phyloP scores from a whole-genome alignment of 805 yeast species.

The Komagataella pseudopastoris region DNA sequence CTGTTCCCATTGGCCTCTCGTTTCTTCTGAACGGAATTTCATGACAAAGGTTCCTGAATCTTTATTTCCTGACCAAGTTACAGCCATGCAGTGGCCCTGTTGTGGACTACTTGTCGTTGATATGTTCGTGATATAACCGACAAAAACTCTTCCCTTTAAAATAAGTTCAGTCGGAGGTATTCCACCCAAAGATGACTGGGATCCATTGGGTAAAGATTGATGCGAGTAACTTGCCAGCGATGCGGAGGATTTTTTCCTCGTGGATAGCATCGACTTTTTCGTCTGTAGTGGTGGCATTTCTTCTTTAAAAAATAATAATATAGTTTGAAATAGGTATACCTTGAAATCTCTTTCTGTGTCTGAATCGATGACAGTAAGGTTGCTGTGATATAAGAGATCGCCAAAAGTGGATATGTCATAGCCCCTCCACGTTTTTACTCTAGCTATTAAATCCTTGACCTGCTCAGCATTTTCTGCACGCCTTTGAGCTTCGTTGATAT shows the following conservation, averaged over 20 bases:
- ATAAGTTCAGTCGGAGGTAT: not conserved
- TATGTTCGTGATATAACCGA: slow-evolving; percentile 48
- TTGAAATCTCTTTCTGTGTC: slow-evolving; percentile 77
- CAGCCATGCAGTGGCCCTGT: slow-evolving; percentile 41
- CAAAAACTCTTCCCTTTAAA: slow-evolving; percentile 71
- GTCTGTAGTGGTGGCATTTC: slow-evolving; percentile 22
- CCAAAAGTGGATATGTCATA: slow-evolving; percentile 73
- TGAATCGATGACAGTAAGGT: slow-evolving; percentile 53
- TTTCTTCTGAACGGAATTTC: slow-evolving; percentile 74
- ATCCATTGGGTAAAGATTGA: not conserved
- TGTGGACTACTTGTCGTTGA: slow-evolving; percentile 17
- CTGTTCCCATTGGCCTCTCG: slow-evolving; percentile 68
- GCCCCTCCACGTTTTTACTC: slow-evolving; percentile 89
- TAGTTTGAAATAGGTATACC: slow-evolving; percentile 72
- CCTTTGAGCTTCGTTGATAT: slow-evolving; percentile 89
- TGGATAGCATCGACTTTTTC: slow-evolving; percentile 31
- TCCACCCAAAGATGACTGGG: slow-evolving; percentile 4
- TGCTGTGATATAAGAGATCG: slow-evolving; percentile 63
- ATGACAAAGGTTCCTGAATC: slow-evolving; percentile 81
- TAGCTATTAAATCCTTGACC: slow-evolving; percentile 51
- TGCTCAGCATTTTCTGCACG: slow-evolving; percentile 73
- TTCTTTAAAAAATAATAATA: slow-evolving; percentile 53
- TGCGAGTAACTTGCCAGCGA: slow-evolving; percentile 22
- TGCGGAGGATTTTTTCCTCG: slow-evolving; percentile 34
- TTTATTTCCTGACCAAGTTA: slow-evolving; percentile 74